A percentile compares a stretch with the other conserved stretches of the same genome.
These are phyloP conservation scores for Blastobotrys elegans DNA, from an alignment of 1,139 yeast genomes.

Conservation along the genomic window DNA sequence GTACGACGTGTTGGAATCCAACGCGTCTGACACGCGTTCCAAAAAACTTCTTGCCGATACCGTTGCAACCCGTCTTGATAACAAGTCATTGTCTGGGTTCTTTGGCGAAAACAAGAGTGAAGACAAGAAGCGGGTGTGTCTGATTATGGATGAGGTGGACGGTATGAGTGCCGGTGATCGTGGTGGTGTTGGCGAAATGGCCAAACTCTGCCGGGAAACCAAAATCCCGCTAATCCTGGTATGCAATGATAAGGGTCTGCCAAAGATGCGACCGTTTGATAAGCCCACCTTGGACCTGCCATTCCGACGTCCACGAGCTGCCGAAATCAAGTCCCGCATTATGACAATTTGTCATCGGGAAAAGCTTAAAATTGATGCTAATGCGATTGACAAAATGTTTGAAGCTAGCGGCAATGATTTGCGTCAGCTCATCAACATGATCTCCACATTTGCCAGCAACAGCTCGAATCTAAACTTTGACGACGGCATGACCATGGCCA, in stretches of 20 bases:
- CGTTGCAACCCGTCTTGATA: constrained; percentile 67
- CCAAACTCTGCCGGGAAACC: constrained; percentile 79
- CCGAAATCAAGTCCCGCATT: constrained; percentile 73
- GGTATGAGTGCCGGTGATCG: constrained; percentile 99
- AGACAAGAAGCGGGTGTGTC: constrained; percentile 53
- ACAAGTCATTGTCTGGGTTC: constrained; percentile 79
- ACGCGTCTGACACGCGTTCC: constrained; percentile 92
- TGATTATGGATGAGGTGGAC: constrained; percentile 98
- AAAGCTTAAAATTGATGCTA: constrained; percentile 71
- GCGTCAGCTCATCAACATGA: constrained; percentile 84
- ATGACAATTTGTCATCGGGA: constrained; percentile 91
- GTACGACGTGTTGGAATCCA: constrained; percentile 75
- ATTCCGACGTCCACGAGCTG: constrained; percentile 84
- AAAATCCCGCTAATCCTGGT: constrained; percentile 86
- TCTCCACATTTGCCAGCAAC: constrained; percentile 71
- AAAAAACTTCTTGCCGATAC: constrained; percentile 65
- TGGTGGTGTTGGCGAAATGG: constrained; percentile 96
- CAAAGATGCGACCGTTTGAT: constrained; percentile 96
- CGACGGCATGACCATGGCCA: constrained; percentile 46
- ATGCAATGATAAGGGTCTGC: constrained; percentile 87
- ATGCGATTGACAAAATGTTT: constrained; percentile 77
- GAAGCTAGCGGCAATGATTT: constrained; percentile 86
- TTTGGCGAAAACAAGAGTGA: constrained; percentile 37
- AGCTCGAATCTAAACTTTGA: constrained; percentile 59
- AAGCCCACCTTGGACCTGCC: constrained; percentile 75